Conservation (phyloP, 2,329 filamentous ascomycete species). For the Ceratocystis smalleyi region DNA sequence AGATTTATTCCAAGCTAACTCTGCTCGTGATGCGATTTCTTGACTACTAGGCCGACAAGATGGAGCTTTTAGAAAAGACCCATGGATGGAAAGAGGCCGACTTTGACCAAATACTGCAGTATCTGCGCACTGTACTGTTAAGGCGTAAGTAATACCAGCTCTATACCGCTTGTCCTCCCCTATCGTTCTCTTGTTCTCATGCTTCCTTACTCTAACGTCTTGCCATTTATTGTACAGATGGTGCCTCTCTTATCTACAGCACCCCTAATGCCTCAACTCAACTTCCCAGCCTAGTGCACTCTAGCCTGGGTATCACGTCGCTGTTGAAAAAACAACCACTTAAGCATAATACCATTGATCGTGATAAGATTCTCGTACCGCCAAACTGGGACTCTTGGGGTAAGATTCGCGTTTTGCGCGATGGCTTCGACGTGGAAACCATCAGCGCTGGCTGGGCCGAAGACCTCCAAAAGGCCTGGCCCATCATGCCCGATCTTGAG, state of each 20-base stretch:
- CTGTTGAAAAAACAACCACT: constrained; percentile 62
- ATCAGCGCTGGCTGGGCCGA: constrained; percentile 74
- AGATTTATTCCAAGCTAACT: not conserved
- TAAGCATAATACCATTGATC: constrained; percentile 81
- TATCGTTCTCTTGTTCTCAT: constrained; percentile 15
- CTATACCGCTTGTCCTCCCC: not conserved
- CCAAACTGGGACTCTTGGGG: constrained; percentile 98
- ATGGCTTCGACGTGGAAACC: constrained; percentile 81
- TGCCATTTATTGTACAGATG: constrained; percentile 38
- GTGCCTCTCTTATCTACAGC: constrained; percentile 73
- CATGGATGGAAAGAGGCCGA: constrained; percentile 90
- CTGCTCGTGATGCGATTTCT: not conserved
- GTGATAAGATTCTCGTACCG: constrained; percentile 86
- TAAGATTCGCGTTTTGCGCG: constrained; percentile 82
- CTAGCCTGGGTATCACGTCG: constrained; percentile 72
- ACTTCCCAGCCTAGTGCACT: constrained; percentile 66
- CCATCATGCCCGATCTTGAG: constrained; percentile 22
- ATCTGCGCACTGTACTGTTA: constrained; percentile 72
- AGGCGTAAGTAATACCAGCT: constrained; percentile 51
- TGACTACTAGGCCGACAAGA: constrained; percentile 55
- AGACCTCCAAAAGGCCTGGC: constrained; percentile 51
- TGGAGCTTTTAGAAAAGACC: constrained; percentile 78
- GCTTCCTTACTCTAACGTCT: not conserved
- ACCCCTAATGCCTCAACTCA: constrained; percentile 61
- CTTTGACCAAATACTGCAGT: constrained; percentile 91